Evolutionary conservation across 2,329 filamentous ascomycete genomes (phyloP), one percentile per base, ranked within the genome.

Genomic region (Plenodomus biglobosus): DNA sequence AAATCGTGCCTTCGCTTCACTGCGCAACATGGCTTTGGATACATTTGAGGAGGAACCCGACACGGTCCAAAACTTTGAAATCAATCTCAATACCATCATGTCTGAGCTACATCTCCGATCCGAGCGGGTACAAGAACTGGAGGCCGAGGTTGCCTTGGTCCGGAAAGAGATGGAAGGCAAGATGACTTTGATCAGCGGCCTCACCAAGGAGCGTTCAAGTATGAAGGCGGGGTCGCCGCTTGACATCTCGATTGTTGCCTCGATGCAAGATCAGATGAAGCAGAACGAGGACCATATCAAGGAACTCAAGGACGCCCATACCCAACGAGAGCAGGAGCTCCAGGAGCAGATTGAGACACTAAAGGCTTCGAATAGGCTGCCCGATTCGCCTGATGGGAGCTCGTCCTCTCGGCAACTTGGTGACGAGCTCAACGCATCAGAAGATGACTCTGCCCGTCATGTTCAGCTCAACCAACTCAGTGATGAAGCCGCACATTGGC

Each of bases 131-230:
- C 89, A 95, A 65, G 86, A 92, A 62, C 79, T 99, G 13, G 94
- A 99, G 71, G 85, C 85, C 5, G 92, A 96, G 59, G 83, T 96
- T 47, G 78, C 85, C 20, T 85, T 84, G 3, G 84, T 91, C 18
- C 94, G 90, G 77, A 96, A 91, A 76, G 94, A 99, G 72, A 95
- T 97, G 87, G 94, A 99, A 68, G 86, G 83, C 54, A 99, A 99
- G 81, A 91, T 92, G 78, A 89, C 90, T 22, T 92, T 99, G 66
- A 97, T 99, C 61, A 90, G 90, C 22, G 94, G 94, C 6, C 79
- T 99, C 55, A 95, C 94, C 3, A 86, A 94, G 44, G 95, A 99
- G 73, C 82, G 95, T 50, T 92, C 90, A 2, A 96, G 91, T 74
- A 80, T 96, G 75, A 90, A 92, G 69, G 82, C 79, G 69, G 79